A percentile compares a stretch with the other conserved stretches of the same genome.
phyloP scores from a whole-genome alignment of 2,329 filamentous ascomycete species.

The Orbilia brochopaga region DNA sequence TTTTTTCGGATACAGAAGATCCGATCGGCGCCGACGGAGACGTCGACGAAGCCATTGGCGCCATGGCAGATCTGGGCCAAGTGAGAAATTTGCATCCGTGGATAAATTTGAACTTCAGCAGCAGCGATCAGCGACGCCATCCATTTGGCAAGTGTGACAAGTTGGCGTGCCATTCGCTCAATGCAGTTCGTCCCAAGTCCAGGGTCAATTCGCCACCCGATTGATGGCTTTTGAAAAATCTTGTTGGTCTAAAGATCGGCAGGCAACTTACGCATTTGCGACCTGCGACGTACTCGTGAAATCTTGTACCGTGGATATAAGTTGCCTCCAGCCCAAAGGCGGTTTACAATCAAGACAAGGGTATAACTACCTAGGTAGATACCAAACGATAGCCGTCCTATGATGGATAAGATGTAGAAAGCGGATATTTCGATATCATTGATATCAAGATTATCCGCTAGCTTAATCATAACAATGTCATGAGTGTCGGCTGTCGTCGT shows the following conservation, averaged over 20 bases:
- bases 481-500: too few species aligned
- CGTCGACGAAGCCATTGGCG: background rate
- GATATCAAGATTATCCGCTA: too few species aligned
- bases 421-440: too few species aligned
- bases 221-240: background rate
- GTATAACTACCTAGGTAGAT: too few species aligned
- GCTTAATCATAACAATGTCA: too few species aligned
- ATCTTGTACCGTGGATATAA: too few species aligned
- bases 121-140: background rate
- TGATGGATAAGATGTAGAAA: too few species aligned
- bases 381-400: too few species aligned
- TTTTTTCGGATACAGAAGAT: background rate
- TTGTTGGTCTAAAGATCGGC: background rate
- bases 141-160: background rate
- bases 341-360: too few species aligned
- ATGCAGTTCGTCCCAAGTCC: background rate
- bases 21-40: background rate
- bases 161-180: background rate
- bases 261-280: background rate
- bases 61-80: too few species aligned
- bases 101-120: background rate
- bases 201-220: background rate
- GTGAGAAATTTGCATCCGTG: background rate
- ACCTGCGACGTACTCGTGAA: background rate
- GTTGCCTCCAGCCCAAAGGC: too few species aligned